Percentiles rank a stretch among this genome's conserved stretches.
Conservation (phyloP, 2,329 filamentous ascomycete genomes). For the Exophiala spinifera region DNA sequence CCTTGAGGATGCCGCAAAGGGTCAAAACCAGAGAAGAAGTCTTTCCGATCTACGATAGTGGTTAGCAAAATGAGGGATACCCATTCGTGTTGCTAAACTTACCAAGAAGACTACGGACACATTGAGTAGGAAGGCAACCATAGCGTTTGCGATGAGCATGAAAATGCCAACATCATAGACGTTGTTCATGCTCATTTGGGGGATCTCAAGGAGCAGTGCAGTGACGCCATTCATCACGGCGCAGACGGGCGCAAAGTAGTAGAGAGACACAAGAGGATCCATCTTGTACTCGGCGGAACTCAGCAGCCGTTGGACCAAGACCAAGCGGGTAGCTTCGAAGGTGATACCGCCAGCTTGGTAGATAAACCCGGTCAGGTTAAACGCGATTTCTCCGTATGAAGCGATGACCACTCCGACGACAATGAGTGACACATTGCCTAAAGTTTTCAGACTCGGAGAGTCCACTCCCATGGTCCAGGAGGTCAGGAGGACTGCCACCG, state of each 20-base stretch:
- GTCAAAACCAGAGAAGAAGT: slow-evolving; percentile 84
- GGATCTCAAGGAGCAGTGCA: slow-evolving; percentile 66
- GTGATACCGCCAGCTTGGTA: slow-evolving; percentile 72
- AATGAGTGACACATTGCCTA: slow-evolving; percentile 91
- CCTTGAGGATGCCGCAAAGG: slow-evolving; percentile 81
- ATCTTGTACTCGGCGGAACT: slow-evolving; percentile 77
- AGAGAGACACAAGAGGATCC: slow-evolving; percentile 82
- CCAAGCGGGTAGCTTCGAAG: slow-evolving; percentile 76
- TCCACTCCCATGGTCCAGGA: slow-evolving; percentile 85
- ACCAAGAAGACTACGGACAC: slow-evolving; percentile 83
- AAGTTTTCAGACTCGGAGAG: slow-evolving; percentile 77
- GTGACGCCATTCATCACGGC: slow-evolving; percentile 74
- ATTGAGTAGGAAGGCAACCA: slow-evolving; percentile 76
- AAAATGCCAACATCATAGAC: slow-evolving; percentile 63
- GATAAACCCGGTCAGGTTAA: slow-evolving; percentile 57
- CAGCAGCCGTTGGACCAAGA: slow-evolving; percentile 82
- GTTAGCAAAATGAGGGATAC: neutral
- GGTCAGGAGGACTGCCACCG: slow-evolving; percentile 84
- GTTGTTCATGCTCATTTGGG: slow-evolving; percentile 63
- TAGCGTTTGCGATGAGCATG: slow-evolving; percentile 69
- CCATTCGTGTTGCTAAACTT: slow-evolving; percentile 38
- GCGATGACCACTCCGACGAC: slow-evolving; percentile 93
- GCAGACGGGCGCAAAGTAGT: slow-evolving; percentile 86
- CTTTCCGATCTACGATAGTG: slow-evolving; percentile 68
- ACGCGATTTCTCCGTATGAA: slow-evolving; percentile 92